A percentile compares a stretch with the other conserved stretches of the same genome.
These are phyloP conservation scores for Psophocarpus tetragonolobus DNA, from an alignment of 306 rosid genomes.

Conservation along the genomic window DNA sequence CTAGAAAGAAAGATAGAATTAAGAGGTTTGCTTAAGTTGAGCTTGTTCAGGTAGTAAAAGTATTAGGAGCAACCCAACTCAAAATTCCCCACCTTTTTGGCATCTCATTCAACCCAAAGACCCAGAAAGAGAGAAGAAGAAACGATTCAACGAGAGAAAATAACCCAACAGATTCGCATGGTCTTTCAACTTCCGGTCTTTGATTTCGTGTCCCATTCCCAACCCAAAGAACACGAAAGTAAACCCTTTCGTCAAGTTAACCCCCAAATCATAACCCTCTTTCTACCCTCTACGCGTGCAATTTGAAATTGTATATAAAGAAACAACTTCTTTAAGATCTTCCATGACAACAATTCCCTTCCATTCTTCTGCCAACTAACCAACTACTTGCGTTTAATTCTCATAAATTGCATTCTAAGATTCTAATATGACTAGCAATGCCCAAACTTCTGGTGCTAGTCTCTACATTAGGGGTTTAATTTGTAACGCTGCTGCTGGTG, in stretches of 20 bases:
- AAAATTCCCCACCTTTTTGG: conserved; percentile 12
- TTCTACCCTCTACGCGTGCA: neutral
- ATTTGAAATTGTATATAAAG: conserved; percentile 28
- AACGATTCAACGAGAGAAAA: conserved; percentile 3
- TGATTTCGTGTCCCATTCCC: neutral
- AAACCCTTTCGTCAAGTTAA: conserved; percentile 39
- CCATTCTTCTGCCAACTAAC: neutral
- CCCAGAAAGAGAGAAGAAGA: neutral
- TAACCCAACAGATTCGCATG: conserved; percentile 25
- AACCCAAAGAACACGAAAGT: conserved; percentile 14
- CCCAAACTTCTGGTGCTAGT: conserved; percentile 37
- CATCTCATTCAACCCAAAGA: conserved; percentile 16
- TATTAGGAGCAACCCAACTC: neutral
- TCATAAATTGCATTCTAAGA: conserved; percentile 10
- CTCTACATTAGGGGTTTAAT: conserved; percentile 45
- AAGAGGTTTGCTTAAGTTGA: too few relatives aligned
- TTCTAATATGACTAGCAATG: conserved; percentile 62
- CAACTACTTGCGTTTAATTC: conserved; percentile 9
- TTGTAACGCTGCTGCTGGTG: conserved; percentile 85
- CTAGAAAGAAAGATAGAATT: too few relatives aligned
- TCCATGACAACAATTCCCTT: conserved; percentile 27
- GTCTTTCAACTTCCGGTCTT: conserved; percentile 25
- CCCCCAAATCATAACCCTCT: neutral
- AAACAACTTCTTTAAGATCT: conserved; percentile 18
- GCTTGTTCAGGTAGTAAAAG: neutral